Percentiles rank a stretch among this genome's conserved stretches.
Conservation (phyloP, 139 green algal species). For the Tetradesmus obliquus region DNA sequence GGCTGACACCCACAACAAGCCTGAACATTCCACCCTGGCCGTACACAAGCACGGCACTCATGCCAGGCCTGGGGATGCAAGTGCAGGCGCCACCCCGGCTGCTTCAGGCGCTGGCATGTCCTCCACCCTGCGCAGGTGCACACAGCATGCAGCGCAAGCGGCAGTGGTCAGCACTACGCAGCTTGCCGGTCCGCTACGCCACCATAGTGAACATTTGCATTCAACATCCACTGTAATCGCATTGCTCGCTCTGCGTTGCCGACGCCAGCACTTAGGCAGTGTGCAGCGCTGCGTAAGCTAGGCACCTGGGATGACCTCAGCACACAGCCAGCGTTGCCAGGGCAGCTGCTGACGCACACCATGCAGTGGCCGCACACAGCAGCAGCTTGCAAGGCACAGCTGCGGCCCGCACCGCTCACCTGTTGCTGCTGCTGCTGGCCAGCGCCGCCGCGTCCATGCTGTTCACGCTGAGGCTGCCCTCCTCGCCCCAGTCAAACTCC, state of each 20-base stretch:
- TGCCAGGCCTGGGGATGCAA: neutral
- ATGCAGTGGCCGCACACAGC: neutral
- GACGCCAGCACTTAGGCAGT: no score
- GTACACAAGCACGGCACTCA: neutral
- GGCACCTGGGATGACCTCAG: no score
- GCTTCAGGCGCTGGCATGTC: neutral
- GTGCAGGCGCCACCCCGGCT: neutral
- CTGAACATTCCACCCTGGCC: neutral
- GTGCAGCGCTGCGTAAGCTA: no score
- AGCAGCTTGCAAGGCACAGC: neutral
- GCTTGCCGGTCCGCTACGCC: no score
- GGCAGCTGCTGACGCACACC: no score
- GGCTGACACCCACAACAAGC: no score
- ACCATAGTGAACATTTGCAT: no score
- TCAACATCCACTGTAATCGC: no score
- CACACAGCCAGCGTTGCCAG: no score
- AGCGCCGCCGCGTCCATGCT: constrained; percentile 18
- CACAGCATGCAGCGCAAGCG: no score
- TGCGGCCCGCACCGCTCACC: neutral
- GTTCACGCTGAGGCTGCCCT: constrained; percentile 4
- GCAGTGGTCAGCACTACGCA: no score
- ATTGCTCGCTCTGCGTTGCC: no score
- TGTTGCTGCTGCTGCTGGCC: constrained; percentile 7
- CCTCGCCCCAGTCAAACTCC: constrained; percentile 53
- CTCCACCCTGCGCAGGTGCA: neutral